Base-by-base conservation (phyloP, 805 yeast species). In the Candida corydali region DNA sequence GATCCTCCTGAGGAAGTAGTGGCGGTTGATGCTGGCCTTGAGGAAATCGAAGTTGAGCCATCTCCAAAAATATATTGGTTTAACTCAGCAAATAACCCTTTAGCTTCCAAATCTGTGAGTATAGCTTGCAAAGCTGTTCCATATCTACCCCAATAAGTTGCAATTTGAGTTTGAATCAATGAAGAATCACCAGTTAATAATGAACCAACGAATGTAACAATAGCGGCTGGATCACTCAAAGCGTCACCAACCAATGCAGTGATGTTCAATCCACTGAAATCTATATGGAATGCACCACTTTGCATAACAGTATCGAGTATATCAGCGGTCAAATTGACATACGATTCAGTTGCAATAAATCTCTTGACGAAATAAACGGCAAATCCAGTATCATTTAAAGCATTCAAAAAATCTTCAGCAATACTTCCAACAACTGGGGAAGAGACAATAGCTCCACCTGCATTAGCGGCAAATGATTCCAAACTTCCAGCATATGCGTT, bases 371-470 rank as follows among this genome's bases (percentile, higher is more conserved):
- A 53, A 45, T 64, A 61, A 8, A 63, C 63, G 12, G 56, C 60
- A 32, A 67, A 51, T 10, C 65, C 68, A 5, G 73, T 66, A 41
- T 65, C 62, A 49, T 67, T 67, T 38, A 67, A 54, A 8, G 70
- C 67, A 29, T 51, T 45, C 26, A 61, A 44, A 8, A 50, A 38
- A 28, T 52, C 64, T n/a, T 42, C 42, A 14, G 43, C 34, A 19
- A 36, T 6, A 8, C 32, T 14, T 7, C 32, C 34, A 59, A 51
- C n/a, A 51, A 58, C 22, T 16, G 45, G 38, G 2, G 71, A 64
- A 23, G 46, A 37, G 34, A 67, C 49, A 17, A 61, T 42, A 1
- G 58, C 35, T 6, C 55, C 50, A 14, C 52, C 52, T 12, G 60
- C 34, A 44, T 65, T 65, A 5, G 50, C 49, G 27, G 52, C 50